Evolutionary conservation across 306 rosid species (phyloP).

Genomic region (Erythrophleum fordii): DNA sequence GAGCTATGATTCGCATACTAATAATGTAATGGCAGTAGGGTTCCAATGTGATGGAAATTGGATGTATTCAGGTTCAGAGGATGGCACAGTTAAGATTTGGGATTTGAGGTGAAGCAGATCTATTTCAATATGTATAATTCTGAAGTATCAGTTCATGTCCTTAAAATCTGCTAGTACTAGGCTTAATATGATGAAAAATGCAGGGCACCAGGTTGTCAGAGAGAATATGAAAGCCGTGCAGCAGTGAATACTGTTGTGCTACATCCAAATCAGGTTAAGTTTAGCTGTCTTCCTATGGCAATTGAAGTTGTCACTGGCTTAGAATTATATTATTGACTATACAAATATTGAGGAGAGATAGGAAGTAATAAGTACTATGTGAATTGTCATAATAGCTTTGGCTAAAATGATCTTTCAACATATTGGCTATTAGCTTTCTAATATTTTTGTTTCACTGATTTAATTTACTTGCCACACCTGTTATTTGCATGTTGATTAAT

Average conservation of each 20-base stretch:
- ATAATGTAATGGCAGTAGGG: constrained; percentile 97
- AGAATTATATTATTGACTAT: constrained; percentile 3
- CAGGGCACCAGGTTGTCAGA: constrained; percentile 98
- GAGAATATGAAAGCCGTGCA: constrained; percentile 99
- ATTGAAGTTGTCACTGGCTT: constrained; percentile 17
- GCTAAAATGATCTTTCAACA: constrained; percentile 10
- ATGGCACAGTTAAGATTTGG: constrained; percentile 99
- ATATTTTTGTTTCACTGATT: constrained; percentile 5
- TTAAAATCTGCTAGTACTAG: constrained; percentile 23
- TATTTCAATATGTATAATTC: not conserved
- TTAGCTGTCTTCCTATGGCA: constrained; percentile 28
- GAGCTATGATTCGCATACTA: constrained; percentile 96
- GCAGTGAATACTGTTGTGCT: constrained; percentile 98
- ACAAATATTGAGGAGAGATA: constrained; percentile 6
- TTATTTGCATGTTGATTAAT: not conserved
- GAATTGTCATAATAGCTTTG: constrained; percentile 22
- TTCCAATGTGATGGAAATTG: constrained; percentile 99
- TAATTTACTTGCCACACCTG: not conserved
- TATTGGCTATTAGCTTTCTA: constrained; percentile 9
- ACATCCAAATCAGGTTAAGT: constrained; percentile 90
- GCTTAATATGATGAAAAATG: constrained; percentile 37
- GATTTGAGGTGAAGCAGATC: constrained; percentile 74
- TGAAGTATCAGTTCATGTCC: not conserved
- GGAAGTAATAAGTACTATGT: not conserved
- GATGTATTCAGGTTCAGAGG: constrained; percentile 99